Conservation (phyloP, 768 basidiomycete species). For the Naematelia encephala region DNA sequence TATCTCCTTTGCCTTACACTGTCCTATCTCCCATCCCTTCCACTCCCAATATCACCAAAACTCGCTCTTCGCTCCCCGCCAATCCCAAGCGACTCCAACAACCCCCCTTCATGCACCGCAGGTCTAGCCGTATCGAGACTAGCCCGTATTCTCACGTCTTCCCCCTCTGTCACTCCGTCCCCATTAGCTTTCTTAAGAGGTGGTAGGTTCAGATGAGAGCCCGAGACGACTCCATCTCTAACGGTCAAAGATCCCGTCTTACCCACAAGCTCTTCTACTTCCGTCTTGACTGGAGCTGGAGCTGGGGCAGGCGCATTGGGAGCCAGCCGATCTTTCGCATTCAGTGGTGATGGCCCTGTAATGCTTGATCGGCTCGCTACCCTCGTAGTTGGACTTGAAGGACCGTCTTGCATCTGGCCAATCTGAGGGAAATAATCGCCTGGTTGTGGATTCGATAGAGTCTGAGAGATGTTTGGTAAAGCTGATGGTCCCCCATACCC, state of each 20-base stretch:
- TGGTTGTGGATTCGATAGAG: not conserved
- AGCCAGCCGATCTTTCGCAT: slow-evolving; percentile 31
- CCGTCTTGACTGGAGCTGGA: not conserved
- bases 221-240: not conserved
- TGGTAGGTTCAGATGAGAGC: not conserved
- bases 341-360: slow-evolving; percentile 9
- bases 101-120: not conserved
- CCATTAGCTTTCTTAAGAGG: not conserved
- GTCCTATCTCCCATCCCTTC: not conserved
- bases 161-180: not conserved
- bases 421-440: slow-evolving; percentile 5
- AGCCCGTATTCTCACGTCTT: slow-evolving; percentile 5
- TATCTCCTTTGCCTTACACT: not conserved
- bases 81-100: slow-evolving; percentile 1
- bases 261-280: not conserved
- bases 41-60: slow-evolving; percentile 24
- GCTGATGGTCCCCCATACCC: slow-evolving; percentile 11
- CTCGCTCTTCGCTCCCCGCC: slow-evolving; percentile 30
- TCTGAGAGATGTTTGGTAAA: not conserved
- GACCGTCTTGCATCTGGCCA: not conserved
- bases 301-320: not conserved
- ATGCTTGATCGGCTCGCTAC: not conserved
- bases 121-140: slow-evolving; percentile 6
- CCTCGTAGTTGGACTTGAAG: not conserved
- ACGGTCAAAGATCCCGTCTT: not conserved